These are phyloP conservation scores for Actinomortierella ambigua DNA, from an alignment of 371 early-diverging fungal genomes.

Conservation along the genomic window DNA sequence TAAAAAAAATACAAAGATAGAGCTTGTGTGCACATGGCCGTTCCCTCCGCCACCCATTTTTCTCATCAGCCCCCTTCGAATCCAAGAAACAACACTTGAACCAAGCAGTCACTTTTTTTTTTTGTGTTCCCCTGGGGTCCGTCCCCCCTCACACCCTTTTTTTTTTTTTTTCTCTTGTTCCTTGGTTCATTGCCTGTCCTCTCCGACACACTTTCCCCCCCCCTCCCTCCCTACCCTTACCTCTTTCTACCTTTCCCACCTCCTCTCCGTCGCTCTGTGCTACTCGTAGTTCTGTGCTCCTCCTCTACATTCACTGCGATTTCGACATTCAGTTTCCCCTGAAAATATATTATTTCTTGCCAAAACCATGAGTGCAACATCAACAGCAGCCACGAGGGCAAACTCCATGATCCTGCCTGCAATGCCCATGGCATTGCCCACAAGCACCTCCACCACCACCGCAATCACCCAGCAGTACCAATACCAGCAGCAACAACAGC, in stretches of 20 bases:
- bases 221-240: neutral
- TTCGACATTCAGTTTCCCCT: too few species aligned
- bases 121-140: too few species aligned
- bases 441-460: conserved; percentile 32
- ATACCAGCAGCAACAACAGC: conserved; percentile 29
- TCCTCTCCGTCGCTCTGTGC: neutral
- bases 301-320: neutral
- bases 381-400: conserved; percentile 35
- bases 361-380: conserved; percentile 39
- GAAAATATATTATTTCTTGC: too few species aligned
- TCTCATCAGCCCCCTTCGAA: too few species aligned
- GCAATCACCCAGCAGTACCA: conserved; percentile 20
- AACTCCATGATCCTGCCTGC: conserved; percentile 40
- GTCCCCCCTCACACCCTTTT: neutral
- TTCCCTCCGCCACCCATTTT: too few species aligned
- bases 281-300: conserved; percentile 6
- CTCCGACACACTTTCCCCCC: neutral
- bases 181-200: neutral
- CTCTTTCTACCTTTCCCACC: conserved; percentile 4
- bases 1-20: too few species aligned
- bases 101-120: conserved; percentile 1
- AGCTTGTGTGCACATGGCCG: too few species aligned
- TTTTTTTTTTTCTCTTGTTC: neutral
- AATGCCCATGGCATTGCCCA: conserved; percentile 21
- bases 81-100: too few species aligned